These are phyloP conservation scores for Leccinum longicurvipes DNA, from an alignment of 768 basidiomycete genomes.

Conservation along the genomic window DNA sequence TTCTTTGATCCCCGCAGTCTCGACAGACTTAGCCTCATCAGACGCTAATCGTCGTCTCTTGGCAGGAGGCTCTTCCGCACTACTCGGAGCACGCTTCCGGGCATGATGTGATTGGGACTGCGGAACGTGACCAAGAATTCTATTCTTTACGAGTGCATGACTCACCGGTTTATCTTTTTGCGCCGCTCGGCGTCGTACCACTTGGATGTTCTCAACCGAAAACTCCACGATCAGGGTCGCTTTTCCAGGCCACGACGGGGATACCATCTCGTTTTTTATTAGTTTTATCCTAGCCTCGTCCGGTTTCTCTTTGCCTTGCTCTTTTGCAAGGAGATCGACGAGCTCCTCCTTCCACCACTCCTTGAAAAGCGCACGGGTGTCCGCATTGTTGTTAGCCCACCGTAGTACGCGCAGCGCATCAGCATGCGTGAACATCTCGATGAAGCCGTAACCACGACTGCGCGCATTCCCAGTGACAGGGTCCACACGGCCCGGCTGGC, in stretches of 20 bases:
- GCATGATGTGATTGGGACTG: conserved; percentile 6
- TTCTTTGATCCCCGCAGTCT: conserved; percentile 19
- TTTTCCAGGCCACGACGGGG: conserved; percentile 35
- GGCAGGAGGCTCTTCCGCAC: conserved; percentile 32
- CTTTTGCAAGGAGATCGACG: conserved; percentile 52
- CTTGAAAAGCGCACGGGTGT: conserved; percentile 59
- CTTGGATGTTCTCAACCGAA: conserved; percentile 92
- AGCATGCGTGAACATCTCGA: conserved; percentile 84
- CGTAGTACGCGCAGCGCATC: conserved; percentile 89
- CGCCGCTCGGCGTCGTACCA: conserved; percentile 71
- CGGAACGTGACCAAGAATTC: not conserved
- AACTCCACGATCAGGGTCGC: conserved; percentile 86
- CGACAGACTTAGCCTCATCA: conserved; percentile 22
- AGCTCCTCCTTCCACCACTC: conserved; percentile 86
- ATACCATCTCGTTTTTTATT: conserved; percentile 52
- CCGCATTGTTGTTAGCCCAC: conserved; percentile 91
- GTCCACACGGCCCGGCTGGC: conserved; percentile 87
- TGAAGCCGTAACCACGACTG: conserved; percentile 93
- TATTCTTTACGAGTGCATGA: not conserved
- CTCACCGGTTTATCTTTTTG: conserved; percentile 38
- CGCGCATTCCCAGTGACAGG: conserved; percentile 81
- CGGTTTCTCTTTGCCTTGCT: conserved; percentile 46
- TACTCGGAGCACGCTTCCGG: conserved; percentile 1
- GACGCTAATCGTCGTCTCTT: conserved; percentile 40
- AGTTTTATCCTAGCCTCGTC: conserved; percentile 54